phyloP scores from a whole-genome alignment of 202 grass and related monocot genomes.

The Schoenoplectus tabernaemontani region DNA sequence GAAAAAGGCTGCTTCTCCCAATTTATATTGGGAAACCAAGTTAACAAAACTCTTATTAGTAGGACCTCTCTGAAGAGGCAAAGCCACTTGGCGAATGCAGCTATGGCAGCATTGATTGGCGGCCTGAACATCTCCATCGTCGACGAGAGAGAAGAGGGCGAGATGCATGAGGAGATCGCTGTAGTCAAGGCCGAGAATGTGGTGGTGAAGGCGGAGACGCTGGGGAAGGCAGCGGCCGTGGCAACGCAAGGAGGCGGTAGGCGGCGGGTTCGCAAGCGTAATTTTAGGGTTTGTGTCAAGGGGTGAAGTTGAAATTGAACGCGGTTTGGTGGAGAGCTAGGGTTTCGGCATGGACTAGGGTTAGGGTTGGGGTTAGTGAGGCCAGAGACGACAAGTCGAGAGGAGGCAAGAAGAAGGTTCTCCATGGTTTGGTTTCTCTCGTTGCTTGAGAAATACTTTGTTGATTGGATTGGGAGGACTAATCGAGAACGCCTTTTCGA shows the following conservation, averaged over 20 bases:
- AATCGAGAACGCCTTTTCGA: neutral
- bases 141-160: conserved; percentile 6
- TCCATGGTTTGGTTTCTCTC: neutral
- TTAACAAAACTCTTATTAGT: conserved; percentile 78
- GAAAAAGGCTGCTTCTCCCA: conserved; percentile 95
- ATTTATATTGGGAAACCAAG: conserved; percentile 87
- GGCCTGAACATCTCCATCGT: conserved; percentile 37
- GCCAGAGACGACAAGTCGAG: neutral
- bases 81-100: conserved; percentile 70
- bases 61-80: conserved; percentile 81
- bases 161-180: neutral
- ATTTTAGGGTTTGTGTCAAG: neutral
- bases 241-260: conserved; percentile 16
- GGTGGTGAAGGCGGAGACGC: conserved; percentile 30
- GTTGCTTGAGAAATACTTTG: no score
- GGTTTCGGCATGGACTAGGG: neutral
- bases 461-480: neutral
- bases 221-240: conserved; percentile 22
- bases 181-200: conserved; percentile 27
- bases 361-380: neutral
- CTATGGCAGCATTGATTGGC: conserved; percentile 50
- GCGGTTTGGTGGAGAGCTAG: neutral
- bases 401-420: neutral
- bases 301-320: neutral
- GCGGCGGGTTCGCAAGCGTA: neutral